phyloP scores from a whole-genome alignment of 2,329 filamentous ascomycete species.

The Tolypocladium guangdongense region DNA sequence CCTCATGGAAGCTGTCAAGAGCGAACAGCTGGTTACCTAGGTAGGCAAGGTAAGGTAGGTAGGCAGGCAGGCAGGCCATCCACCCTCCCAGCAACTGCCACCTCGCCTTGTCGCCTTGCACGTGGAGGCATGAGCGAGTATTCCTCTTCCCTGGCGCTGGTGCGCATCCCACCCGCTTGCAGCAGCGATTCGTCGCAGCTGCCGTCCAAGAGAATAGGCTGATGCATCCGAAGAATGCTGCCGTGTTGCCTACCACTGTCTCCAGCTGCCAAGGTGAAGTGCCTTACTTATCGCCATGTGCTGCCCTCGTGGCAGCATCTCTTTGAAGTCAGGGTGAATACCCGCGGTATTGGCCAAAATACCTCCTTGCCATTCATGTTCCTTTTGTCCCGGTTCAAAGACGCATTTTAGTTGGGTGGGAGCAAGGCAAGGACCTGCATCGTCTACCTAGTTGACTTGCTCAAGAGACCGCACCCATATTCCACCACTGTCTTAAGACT shows the following conservation, averaged over 20 bases:
- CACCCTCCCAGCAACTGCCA: background rate
- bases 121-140: background rate
- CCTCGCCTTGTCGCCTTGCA: background rate
- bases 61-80: background rate
- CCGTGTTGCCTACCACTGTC: too few relatives aligned
- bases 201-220: background rate
- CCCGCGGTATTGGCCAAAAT: background rate
- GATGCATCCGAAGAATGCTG: background rate
- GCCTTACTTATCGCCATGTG: background rate
- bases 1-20: background rate
- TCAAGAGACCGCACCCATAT: too few relatives aligned
- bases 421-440: background rate
- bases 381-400: background rate
- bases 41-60: too few relatives aligned
- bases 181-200: too few relatives aligned
- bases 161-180: background rate
- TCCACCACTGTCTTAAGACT: background rate
- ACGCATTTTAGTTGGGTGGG: background rate
- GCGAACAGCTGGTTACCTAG: background rate
- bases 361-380: background rate
- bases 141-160: background rate
- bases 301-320: background rate
- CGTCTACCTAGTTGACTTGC: too few relatives aligned
- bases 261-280: too few relatives aligned
- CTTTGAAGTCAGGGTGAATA: background rate